phyloP scores from a whole-genome alignment of 345 rosid species.

The Moricandia arvensis region DNA sequence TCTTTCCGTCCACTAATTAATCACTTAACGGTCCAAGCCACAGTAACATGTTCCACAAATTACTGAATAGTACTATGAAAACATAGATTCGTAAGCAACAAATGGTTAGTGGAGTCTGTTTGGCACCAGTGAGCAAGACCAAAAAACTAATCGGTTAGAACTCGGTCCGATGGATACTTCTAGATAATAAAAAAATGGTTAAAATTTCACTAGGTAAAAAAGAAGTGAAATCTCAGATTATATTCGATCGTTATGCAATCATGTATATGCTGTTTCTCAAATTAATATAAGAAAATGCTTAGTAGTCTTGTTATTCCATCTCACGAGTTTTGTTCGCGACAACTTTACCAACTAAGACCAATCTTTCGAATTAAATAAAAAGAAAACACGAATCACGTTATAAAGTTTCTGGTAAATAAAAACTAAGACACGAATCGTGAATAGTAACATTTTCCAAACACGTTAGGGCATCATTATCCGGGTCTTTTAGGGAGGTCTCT shows the following conservation, averaged over 20 bases:
- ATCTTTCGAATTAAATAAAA: not conserved
- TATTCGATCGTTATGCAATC: not conserved
- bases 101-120: no score
- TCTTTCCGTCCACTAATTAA: constrained; percentile 13
- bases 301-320: not conserved
- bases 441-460: not conserved
- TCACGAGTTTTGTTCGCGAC: not conserved
- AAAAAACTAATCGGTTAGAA: no score
- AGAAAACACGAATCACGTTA: not conserved
- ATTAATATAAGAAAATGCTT: not conserved
- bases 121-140: no score
- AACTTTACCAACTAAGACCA: not conserved
- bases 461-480: no score
- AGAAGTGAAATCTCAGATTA: not conserved
- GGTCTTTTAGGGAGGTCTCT: no score
- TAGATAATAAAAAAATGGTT: not conserved
- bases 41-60: not conserved
- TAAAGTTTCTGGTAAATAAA: not conserved
- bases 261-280: not conserved
- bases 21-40: not conserved
- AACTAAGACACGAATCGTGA: not conserved
- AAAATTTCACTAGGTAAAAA: not conserved
- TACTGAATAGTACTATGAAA: not conserved
- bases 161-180: no score
- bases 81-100: not conserved